Conservation (phyloP, 768 basidiomycete species). For the Termitomyces sp. region DNA sequence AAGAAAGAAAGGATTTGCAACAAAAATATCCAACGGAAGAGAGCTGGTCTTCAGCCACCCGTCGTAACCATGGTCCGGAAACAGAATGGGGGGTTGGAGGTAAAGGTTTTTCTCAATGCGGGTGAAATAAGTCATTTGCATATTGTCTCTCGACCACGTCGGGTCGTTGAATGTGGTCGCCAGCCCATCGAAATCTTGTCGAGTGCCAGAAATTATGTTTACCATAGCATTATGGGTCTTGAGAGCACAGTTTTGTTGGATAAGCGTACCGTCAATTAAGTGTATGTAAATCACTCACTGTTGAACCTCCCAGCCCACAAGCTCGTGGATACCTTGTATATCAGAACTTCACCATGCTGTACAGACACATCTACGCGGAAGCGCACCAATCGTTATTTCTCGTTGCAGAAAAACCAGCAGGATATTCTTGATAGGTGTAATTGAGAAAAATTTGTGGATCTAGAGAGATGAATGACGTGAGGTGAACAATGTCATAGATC, state of each 20-base stretch:
- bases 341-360: neutral
- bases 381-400: slow-evolving; percentile 21
- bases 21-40: slow-evolving; percentile 1
- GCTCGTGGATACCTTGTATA: slow-evolving; percentile 24
- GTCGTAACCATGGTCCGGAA: slow-evolving; percentile 22
- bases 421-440: slow-evolving; percentile 25
- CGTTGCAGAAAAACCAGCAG: slow-evolving; percentile 20
- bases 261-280: neutral
- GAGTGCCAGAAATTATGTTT: slow-evolving; percentile 22
- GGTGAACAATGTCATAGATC: neutral
- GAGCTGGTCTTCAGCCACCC: slow-evolving; percentile 24
- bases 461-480: neutral
- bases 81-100: slow-evolving; percentile 2
- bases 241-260: neutral
- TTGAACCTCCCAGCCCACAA: slow-evolving; percentile 25
- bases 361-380: neutral
- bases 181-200: slow-evolving; percentile 21
- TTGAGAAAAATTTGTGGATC: slow-evolving; percentile 23
- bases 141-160: slow-evolving; percentile 23
- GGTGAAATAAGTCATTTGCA: slow-evolving; percentile 23
- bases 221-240: slow-evolving; percentile 26
- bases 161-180: slow-evolving; percentile 20
- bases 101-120: slow-evolving; percentile 21
- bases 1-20: slow-evolving; percentile 10
- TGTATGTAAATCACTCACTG: slow-evolving; percentile 11